phyloP scores from a whole-genome alignment of 2,329 filamentous ascomycete genomes.

The Botrytis medusae region DNA sequence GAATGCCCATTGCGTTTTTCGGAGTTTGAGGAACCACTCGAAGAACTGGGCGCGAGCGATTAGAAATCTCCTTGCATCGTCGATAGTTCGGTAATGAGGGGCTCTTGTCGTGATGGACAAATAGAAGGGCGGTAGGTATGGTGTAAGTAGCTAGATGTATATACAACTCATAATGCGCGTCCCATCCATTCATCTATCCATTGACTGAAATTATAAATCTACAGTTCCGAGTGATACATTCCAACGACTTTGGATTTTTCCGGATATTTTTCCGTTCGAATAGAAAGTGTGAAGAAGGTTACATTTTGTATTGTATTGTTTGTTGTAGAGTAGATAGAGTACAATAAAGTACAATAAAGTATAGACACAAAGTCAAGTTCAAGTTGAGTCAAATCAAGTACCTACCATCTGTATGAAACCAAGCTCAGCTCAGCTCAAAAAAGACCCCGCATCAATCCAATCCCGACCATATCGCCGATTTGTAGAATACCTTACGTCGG shows the following conservation, averaged over 20 bases:
- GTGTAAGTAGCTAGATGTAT: neutral
- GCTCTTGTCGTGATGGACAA: neutral
- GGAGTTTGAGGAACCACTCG: neutral
- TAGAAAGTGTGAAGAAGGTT: neutral
- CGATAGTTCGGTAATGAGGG: neutral
- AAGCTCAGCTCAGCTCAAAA: slow-evolving; percentile 4
- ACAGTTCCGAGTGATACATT: neutral
- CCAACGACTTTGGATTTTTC: neutral
- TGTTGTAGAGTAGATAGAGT: neutral
- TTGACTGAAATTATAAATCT: neutral
- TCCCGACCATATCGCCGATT: slow-evolving; percentile 1
- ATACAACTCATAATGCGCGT: neutral
- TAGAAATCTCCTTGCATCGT: neutral
- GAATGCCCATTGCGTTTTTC: neutral
- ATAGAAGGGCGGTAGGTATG: neutral
- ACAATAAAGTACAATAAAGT: too few species aligned
- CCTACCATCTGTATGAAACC: neutral
- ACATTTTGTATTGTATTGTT: neutral
- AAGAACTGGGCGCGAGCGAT: neutral
- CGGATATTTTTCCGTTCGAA: neutral
- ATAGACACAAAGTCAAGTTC: neutral
- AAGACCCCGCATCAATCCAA: slow-evolving; percentile 8
- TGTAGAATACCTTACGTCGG: slow-evolving; percentile 6
- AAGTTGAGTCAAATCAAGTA: neutral
- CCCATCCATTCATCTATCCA: neutral